phyloP scores from a whole-genome alignment of 2,329 filamentous ascomycete genomes.

The Capronia americana region DNA sequence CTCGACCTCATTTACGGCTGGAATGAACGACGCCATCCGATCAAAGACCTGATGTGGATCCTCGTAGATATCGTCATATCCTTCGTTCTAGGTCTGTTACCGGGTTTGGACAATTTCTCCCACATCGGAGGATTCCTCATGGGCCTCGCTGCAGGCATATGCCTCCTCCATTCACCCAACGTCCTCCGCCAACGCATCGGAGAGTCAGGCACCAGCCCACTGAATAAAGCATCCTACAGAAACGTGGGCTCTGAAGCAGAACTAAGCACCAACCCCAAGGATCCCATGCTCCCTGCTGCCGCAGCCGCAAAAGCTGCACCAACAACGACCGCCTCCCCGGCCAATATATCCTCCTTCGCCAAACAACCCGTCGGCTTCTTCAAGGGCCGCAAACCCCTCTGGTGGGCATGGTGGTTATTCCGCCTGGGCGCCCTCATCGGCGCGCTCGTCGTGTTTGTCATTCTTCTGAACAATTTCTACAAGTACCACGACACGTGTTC shows the following conservation, averaged over 20 bases:
- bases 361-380: conserved; percentile 74
- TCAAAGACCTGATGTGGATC: conserved; percentile 87
- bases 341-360: conserved; percentile 54
- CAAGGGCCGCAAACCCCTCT: conserved; percentile 86
- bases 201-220: conserved; percentile 47
- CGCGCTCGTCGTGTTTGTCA: conserved; percentile 83
- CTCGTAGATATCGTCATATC: conserved; percentile 84
- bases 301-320: conserved; percentile 8
- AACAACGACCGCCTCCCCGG: conserved; percentile 59
- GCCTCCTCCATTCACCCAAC: conserved; percentile 85
- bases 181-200: conserved; percentile 76
- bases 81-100: conserved; percentile 88
- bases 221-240: conserved; percentile 26
- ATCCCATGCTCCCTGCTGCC: conserved; percentile 17
- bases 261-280: conserved; percentile 28
- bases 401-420: conserved; percentile 98
- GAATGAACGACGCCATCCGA: conserved; percentile 76
- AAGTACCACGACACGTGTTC: conserved; percentile 73
- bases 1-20: conserved; percentile 94
- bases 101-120: conserved; percentile 94
- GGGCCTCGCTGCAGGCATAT: conserved; percentile 85
- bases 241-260: conserved; percentile 36
- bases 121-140: conserved; percentile 96
- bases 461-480: conserved; percentile 92
- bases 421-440: conserved; percentile 77